These are phyloP conservation scores for Arctium minus DNA, from an alignment of 129 eudicot species.

Conservation along the genomic window DNA sequence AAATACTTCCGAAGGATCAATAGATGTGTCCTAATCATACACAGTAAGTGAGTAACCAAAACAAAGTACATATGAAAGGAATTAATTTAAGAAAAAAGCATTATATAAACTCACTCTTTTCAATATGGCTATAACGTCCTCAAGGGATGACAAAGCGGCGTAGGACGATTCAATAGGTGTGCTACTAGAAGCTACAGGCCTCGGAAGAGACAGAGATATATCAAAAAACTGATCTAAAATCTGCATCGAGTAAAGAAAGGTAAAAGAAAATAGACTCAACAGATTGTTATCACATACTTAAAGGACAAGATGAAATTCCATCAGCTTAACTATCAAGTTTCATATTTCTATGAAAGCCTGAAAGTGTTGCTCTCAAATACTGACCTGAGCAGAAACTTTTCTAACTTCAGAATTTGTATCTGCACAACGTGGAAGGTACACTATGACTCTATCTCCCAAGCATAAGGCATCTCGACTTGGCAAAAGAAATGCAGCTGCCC, in stretches of 20 bases:
- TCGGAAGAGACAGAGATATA: conserved; percentile 78
- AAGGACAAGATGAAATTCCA: background rate
- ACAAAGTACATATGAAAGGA: background rate
- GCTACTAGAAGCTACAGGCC: conserved; percentile 49
- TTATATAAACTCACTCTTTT: conserved; percentile 59
- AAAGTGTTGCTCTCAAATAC: conserved; percentile 11
- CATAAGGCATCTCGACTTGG: conserved; percentile 94
- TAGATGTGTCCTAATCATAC: conserved; percentile 78
- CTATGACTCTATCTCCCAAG: conserved; percentile 82
- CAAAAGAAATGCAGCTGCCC: conserved; percentile 77
- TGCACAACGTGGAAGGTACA: conserved; percentile 93
- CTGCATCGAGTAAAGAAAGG: conserved; percentile 43
- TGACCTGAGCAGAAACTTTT: conserved; percentile 82
- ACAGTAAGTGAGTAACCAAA: conserved; percentile 2
- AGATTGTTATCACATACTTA: background rate
- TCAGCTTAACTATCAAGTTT: background rate
- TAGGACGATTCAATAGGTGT: conserved; percentile 67
- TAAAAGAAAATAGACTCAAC: conserved; percentile 10
- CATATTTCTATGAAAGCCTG: background rate
- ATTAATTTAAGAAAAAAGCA: background rate
- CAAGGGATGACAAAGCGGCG: conserved; percentile 83
- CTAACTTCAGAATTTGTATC: conserved; percentile 92
- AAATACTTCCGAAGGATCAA: conserved; percentile 96
- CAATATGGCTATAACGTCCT: conserved; percentile 89
- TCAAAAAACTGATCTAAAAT: conserved; percentile 83